Evolutionary conservation across 2,329 filamentous ascomycete species (phyloP).

Genomic region (Pseudocercospora vitis): DNA sequence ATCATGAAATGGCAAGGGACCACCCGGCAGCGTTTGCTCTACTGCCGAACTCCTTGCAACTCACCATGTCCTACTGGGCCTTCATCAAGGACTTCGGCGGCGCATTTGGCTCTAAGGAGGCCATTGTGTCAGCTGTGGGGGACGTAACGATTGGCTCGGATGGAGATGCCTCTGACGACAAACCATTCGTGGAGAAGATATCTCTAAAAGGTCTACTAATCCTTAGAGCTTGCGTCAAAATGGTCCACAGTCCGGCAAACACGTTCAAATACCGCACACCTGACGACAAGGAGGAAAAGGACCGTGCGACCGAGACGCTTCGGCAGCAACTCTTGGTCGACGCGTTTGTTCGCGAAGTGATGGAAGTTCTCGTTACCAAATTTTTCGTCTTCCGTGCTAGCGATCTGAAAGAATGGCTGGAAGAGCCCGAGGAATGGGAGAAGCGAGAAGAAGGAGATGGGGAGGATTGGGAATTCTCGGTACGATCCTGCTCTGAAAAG

Average conservation of each 20-base stretch:
- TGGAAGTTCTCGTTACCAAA: slow-evolving; percentile 79
- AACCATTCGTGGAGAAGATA: slow-evolving; percentile 64
- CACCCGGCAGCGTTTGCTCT: slow-evolving; percentile 82
- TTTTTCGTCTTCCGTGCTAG: slow-evolving; percentile 84
- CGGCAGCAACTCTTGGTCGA: slow-evolving; percentile 73
- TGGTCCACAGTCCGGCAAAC: slow-evolving; percentile 76
- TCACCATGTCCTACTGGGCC: slow-evolving; percentile 83
- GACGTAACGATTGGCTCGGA: slow-evolving; percentile 49
- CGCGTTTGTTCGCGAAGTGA: slow-evolving; percentile 75
- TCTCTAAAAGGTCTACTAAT: slow-evolving; percentile 80
- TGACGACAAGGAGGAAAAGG: slow-evolving; percentile 74
- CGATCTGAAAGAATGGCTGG: slow-evolving; percentile 88
- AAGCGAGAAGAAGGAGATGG: slow-evolving; percentile 80
- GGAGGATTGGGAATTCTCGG: slow-evolving; percentile 87
- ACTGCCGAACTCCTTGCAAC: slow-evolving; percentile 73
- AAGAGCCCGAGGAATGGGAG: slow-evolving; percentile 95
- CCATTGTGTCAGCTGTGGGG: slow-evolving; percentile 33
- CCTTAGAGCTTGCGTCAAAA: slow-evolving; percentile 77
- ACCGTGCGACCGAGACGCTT: slow-evolving; percentile 66
- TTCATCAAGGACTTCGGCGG: slow-evolving; percentile 75
- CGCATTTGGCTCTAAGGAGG: slow-evolving; percentile 60
- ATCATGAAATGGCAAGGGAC: slow-evolving; percentile 76
- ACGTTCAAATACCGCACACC: slow-evolving; percentile 80
- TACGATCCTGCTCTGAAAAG: slow-evolving; percentile 89
- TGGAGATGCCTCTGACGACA: slow-evolving; percentile 44